Evolutionary conservation across 2,329 filamentous ascomycete genomes (phyloP).

Genomic region (Ceratocystis albifundus): DNA sequence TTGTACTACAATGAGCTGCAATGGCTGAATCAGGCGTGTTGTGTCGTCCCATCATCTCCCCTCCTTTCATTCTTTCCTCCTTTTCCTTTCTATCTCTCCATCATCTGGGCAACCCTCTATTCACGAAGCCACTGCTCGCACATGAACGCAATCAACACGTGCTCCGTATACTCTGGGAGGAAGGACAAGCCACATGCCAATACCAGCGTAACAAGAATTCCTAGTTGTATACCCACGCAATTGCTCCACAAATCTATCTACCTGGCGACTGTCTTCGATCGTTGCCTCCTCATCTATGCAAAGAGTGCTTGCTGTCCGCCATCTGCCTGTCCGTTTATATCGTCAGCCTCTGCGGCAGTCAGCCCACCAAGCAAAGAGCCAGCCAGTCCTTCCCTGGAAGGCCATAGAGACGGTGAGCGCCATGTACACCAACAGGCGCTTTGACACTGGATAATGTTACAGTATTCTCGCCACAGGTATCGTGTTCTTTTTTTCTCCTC

Average conservation of each 20-base stretch:
- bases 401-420: no score
- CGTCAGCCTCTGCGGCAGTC: no score
- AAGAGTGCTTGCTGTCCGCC: no score
- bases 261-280: not conserved
- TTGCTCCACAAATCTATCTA: not conserved
- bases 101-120: not conserved
- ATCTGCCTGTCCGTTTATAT: no score
- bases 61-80: not conserved
- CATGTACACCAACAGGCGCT: not conserved
- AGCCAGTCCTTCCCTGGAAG: no score
- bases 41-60: conserved; percentile 4
- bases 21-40: not conserved
- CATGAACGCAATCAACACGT: no score
- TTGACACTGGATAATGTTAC: not conserved
- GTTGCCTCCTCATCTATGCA: not conserved
- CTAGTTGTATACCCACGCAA: not conserved
- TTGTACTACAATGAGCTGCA: conserved; percentile 11
- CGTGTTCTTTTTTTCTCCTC: not conserved
- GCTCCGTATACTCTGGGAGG: not conserved
- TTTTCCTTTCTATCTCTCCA: not conserved
- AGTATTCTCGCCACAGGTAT: not conserved
- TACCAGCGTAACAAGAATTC: not conserved
- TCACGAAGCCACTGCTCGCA: not conserved
- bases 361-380: no score
- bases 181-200: not conserved